phyloP scores from a whole-genome alignment of 371 early-diverging fungal species.

The Nosema muscidifuracis region DNA sequence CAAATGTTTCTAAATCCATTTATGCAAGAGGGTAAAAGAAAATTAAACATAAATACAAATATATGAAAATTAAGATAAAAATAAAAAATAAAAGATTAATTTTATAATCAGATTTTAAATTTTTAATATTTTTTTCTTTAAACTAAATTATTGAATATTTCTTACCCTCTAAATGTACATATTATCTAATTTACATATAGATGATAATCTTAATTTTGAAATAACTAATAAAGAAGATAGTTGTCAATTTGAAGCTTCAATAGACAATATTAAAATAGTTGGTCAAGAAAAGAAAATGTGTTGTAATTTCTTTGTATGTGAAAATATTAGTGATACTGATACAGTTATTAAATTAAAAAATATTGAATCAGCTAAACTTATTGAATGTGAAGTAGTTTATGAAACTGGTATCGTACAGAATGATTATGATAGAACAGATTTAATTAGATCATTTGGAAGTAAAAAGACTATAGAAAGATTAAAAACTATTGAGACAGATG shows the following conservation, averaged over 20 bases:
- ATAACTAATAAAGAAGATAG: conserved; percentile 6
- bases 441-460: conserved; percentile 35
- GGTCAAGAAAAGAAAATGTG: conserved; percentile 9
- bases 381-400: conserved; percentile 18
- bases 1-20: background rate
- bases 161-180: background rate
- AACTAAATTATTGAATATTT: background rate
- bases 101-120: no score
- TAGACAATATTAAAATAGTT: conserved; percentile 13
- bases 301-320: conserved; percentile 20
- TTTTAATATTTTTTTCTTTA: no score
- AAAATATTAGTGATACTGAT: background rate
- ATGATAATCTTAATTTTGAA: conserved; percentile 14
- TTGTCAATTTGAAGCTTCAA: background rate
- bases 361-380: background rate
- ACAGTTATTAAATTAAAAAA: background rate
- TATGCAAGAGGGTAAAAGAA: no score
- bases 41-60: no score
- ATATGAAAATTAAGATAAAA: no score
- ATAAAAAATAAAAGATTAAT: no score
- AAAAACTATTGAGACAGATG: conserved; percentile 21
- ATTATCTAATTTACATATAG: background rate
- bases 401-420: conserved; percentile 1
- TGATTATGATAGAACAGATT: background rate
- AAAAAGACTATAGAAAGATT: conserved; percentile 10